Percentiles rank a stretch among this genome's conserved stretches.
These are phyloP conservation scores for Volvariella surrecta DNA, from an alignment of 1,284 basidiomycete species.

Conservation along the genomic window DNA sequence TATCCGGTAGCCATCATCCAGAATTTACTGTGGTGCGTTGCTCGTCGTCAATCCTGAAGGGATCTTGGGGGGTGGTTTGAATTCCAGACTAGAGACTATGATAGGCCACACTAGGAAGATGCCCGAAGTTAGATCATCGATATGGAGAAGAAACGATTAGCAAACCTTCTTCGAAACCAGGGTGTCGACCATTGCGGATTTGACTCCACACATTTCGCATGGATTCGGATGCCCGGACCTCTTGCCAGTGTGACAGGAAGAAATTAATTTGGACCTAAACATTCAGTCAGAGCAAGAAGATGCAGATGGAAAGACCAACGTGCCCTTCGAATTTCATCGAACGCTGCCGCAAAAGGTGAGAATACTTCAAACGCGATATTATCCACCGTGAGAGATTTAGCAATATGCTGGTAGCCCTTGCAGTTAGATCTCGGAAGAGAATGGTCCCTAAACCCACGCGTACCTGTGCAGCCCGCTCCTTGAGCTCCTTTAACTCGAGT, in stretches of 20 bases:
- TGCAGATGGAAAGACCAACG: slow-evolving; percentile 3
- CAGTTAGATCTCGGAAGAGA: slow-evolving; percentile 1
- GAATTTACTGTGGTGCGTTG: too few relatives aligned
- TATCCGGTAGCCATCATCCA: too few relatives aligned
- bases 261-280: slow-evolving; percentile 62
- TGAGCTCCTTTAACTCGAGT: slow-evolving; percentile 61
- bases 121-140: slow-evolving; percentile 1
- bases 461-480: slow-evolving; percentile 60
- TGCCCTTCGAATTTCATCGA: slow-evolving; percentile 78
- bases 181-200: slow-evolving; percentile 71
- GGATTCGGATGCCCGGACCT: slow-evolving; percentile 70
- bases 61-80: slow-evolving; percentile 28
- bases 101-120: slow-evolving; percentile 52
- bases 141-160: neutral
- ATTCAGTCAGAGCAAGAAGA: neutral
- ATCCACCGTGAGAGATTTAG: slow-evolving; percentile 63
- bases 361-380: slow-evolving; percentile 87
- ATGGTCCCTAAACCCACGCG: neutral
- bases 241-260: slow-evolving; percentile 75
- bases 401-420: slow-evolving; percentile 50
- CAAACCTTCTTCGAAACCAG: slow-evolving; percentile 74
- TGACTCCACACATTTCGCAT: slow-evolving; percentile 83
- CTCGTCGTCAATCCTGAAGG: neutral
- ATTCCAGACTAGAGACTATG: slow-evolving; percentile 59
- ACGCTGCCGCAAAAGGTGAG: slow-evolving; percentile 75